These are phyloP conservation scores for Carpinus fangiana DNA, from an alignment of 306 rosid species.

Conservation along the genomic window DNA sequence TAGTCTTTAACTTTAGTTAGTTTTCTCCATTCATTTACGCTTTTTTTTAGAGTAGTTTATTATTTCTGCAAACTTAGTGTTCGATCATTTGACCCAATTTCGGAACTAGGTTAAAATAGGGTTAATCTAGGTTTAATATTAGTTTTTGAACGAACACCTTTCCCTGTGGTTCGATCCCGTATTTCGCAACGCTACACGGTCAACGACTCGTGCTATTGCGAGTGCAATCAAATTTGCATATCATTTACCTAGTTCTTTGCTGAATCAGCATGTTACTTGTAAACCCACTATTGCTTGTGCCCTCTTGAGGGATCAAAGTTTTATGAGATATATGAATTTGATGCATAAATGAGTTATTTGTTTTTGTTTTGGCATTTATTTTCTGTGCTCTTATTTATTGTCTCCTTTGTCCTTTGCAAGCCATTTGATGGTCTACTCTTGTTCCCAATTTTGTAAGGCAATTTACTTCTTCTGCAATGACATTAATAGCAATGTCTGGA, in stretches of 20 bases:
- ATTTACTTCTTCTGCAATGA: not conserved
- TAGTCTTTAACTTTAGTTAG: too few species aligned
- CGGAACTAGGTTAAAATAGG: too few species aligned
- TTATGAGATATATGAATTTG: not conserved
- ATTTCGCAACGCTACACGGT: too few species aligned
- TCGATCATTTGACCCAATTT: too few species aligned
- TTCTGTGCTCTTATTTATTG: not conserved
- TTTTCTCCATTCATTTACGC: too few species aligned
- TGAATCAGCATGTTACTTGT: constrained; percentile 23
- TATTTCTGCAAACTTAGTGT: too few species aligned
- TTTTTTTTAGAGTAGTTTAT: too few species aligned
- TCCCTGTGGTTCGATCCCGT: too few species aligned
- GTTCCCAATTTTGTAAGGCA: not conserved
- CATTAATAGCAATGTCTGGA: not conserved
- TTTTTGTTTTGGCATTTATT: not conserved
- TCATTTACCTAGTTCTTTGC: constrained; percentile 42
- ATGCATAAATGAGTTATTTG: not conserved
- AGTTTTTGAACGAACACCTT: too few species aligned
- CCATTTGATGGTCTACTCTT: not conserved
- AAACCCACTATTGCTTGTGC: constrained; percentile 23
- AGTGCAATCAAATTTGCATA: too few species aligned
- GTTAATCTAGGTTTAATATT: too few species aligned
- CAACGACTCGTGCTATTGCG: too few species aligned
- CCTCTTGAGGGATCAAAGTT: not conserved
- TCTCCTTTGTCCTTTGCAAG: not conserved